phyloP scores from a whole-genome alignment of 139 green algal species.

The Zygnema circumcarinatum region DNA sequence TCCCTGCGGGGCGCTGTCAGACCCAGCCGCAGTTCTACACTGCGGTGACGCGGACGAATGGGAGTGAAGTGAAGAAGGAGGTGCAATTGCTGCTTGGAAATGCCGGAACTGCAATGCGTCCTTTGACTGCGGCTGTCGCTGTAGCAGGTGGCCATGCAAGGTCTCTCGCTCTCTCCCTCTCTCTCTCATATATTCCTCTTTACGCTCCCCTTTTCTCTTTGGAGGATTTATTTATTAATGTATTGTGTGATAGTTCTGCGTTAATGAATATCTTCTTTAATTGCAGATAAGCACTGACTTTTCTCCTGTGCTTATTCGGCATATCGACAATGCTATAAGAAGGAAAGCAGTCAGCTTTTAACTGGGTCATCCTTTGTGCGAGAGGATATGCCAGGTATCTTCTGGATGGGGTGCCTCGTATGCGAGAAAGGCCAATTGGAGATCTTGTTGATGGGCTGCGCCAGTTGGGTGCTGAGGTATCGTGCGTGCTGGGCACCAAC shows the following conservation, averaged over 20 bases:
- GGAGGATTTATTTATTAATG: not conserved
- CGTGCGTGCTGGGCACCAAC: slow-evolving; percentile 91
- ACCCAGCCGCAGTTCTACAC: slow-evolving; percentile 13
- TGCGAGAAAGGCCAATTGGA: slow-evolving; percentile 93
- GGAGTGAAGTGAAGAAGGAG: slow-evolving; percentile 9
- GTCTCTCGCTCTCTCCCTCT: slow-evolving; percentile 5
- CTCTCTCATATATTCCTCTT: not conserved
- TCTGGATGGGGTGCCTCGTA: slow-evolving; percentile 77
- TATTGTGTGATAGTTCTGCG: not conserved
- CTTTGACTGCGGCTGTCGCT: slow-evolving; percentile 94
- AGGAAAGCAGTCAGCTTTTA: too few relatives aligned
- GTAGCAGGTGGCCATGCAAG: slow-evolving; percentile 86
- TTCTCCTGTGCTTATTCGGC: too few relatives aligned
- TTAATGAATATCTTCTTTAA: not conserved
- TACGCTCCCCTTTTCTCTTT: not conserved
- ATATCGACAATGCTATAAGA: too few relatives aligned
- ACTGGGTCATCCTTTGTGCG: too few relatives aligned
- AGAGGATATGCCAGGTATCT: slow-evolving; percentile 42
- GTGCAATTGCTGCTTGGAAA: slow-evolving; percentile 95
- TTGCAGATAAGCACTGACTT: too few relatives aligned
- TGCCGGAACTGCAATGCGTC: slow-evolving; percentile 97
- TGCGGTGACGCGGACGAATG: not conserved
- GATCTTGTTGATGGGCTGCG: slow-evolving; percentile 69
- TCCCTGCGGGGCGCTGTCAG: slow-evolving; percentile 65
- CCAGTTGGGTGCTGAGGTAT: slow-evolving; percentile 93